A percentile compares a stretch with the other conserved stretches of the same genome.
phyloP scores from a whole-genome alignment of 2,329 filamentous ascomycete species.

The Chrysoporthe cubensis region DNA sequence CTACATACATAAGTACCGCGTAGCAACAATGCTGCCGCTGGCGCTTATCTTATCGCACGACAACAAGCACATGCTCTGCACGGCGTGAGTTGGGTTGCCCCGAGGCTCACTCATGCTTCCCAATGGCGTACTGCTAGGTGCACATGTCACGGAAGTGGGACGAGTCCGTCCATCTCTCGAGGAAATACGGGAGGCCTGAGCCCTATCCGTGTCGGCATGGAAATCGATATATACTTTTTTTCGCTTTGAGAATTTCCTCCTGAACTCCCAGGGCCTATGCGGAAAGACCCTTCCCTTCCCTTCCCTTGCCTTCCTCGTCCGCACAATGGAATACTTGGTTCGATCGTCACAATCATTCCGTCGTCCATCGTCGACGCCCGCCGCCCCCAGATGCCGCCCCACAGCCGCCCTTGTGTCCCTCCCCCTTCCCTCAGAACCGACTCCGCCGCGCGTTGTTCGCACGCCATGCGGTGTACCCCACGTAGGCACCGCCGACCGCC shows the following conservation, averaged over 20 bases:
- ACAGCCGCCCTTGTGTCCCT: neutral
- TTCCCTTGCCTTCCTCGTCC: neutral
- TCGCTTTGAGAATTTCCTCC: conserved; percentile 11
- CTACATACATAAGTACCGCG: neutral
- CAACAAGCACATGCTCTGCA: neutral
- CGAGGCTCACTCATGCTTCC: neutral
- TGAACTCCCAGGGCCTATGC: conserved; percentile 25
- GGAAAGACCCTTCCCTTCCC: conserved; percentile 1
- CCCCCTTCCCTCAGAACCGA: conserved; percentile 50
- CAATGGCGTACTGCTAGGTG: neutral
- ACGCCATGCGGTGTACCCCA: conserved; percentile 84
- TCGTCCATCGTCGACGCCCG: neutral
- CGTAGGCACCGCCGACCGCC: conserved; percentile 74
- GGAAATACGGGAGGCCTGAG: neutral
- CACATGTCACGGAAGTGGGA: neutral
- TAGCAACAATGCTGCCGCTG: neutral
- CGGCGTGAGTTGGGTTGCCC: neutral
- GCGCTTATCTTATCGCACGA: conserved; percentile 22
- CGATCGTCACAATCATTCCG: conserved; percentile 10
- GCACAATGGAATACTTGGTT: conserved; percentile 4
- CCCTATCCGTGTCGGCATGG: neutral
- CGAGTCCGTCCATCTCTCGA: neutral
- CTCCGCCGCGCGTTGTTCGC: conserved; percentile 63
- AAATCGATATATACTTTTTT: conserved; percentile 20
- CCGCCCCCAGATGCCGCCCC: neutral